Conservation (phyloP, 768 basidiomycete species). For the Cantharellus cinnabarinus region DNA sequence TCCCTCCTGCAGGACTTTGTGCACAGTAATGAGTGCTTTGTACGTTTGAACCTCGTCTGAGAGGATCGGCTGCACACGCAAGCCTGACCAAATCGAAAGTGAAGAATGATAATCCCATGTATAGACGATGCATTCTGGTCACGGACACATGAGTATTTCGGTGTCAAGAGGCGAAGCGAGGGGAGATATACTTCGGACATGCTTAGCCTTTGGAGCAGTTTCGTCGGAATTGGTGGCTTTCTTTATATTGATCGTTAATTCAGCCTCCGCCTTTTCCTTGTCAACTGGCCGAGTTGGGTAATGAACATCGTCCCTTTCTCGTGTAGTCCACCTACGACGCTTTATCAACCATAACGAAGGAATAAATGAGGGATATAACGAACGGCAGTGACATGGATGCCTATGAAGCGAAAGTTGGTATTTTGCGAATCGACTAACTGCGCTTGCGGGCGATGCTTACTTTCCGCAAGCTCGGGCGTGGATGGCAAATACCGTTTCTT, state of each 20-base stretch:
- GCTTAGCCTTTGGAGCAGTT: conserved; percentile 95
- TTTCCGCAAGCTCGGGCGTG: too few species aligned
- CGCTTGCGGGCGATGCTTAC: too few species aligned
- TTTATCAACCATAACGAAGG: background rate
- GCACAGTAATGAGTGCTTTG: conserved; percentile 92
- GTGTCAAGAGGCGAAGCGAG: background rate
- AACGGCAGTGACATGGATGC: too few species aligned
- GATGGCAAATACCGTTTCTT: too few species aligned
- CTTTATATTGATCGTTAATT: conserved; percentile 89
- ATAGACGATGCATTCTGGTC: conserved; percentile 85
- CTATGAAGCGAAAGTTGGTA: too few species aligned
- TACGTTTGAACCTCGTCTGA: conserved; percentile 97
- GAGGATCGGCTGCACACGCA: conserved; percentile 90
- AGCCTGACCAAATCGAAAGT: conserved; percentile 91
- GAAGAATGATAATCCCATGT: conserved; percentile 99
- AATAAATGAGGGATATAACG: too few species aligned
- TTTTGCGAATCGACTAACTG: too few species aligned
- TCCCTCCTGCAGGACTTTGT: conserved; percentile 95
- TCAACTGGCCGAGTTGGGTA: conserved; percentile 95
- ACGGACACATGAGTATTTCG: conserved; percentile 1
- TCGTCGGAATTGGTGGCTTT: conserved; percentile 94
- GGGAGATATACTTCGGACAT: conserved; percentile 61
- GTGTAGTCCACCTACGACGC: background rate
- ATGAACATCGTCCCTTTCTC: conserved; percentile 45
- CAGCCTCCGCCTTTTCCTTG: conserved; percentile 93